These are phyloP conservation scores for Camellia japonica DNA, from an alignment of 148 eudicot genomes.

Conservation along the genomic window DNA sequence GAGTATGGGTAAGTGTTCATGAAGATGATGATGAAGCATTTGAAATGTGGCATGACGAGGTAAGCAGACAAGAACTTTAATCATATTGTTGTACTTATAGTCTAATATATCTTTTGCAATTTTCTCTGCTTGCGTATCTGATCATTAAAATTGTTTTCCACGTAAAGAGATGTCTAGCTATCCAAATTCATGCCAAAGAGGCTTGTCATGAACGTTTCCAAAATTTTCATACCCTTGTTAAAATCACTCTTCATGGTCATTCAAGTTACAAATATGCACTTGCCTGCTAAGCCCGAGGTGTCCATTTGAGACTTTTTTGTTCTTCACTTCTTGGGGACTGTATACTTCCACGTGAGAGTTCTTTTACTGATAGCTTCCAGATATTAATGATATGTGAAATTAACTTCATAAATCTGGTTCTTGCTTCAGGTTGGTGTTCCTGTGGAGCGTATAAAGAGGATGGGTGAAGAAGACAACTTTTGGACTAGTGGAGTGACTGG, in stretches of 20 bases:
- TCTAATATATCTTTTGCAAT: background rate
- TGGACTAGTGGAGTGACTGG: slow-evolving; percentile 98
- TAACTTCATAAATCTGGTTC: background rate
- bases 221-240: background rate
- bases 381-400: background rate
- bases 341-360: background rate
- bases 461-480: slow-evolving; percentile 96
- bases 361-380: background rate
- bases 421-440: slow-evolving; percentile 81
- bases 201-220: background rate
- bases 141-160: no score
- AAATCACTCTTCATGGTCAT: slow-evolving; percentile 1
- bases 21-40: no score
- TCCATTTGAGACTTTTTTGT: no score
- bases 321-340: no score
- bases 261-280: slow-evolving; percentile 1
- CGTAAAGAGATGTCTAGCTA: background rate
- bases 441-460: slow-evolving; percentile 67
- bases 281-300: slow-evolving; percentile 7
- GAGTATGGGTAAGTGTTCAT: no score
- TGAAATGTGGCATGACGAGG: no score
- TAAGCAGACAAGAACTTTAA: background rate
- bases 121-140: background rate
- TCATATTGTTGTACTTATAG: background rate
- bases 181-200: background rate